Base-by-base conservation (phyloP, 352 stramenopile genomes). In the Pseudoperonospora humuli region DNA sequence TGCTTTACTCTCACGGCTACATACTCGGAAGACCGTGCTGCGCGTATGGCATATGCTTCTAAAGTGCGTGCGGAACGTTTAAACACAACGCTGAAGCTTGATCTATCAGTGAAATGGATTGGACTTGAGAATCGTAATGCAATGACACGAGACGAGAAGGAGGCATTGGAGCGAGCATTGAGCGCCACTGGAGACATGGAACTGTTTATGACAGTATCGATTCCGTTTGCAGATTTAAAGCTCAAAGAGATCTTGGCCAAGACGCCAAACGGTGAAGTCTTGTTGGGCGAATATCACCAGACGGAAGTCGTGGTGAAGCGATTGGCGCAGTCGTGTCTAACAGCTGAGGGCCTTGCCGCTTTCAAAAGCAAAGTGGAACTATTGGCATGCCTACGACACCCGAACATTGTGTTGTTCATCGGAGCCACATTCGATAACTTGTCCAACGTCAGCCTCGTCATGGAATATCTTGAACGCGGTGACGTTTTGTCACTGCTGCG, bases 341-440 rank as follows among this genome's bases (percentile, higher is more conserved):
- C 71, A 17, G 58, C 64, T 1, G 68, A 84, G 13, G 71, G 73
- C 1, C 52, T 91, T 3, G 58, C 67, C 5, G 73, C 86, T 14
- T 94, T 92, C 36, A 86, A 84, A 32, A 67, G 62, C 33, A 73
- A 81, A 18, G 76, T 94, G 17, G 79, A 91, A 54, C 60, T 93
- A 33, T 56, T 90, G 7, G 73, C 77, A 37, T 81, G 73, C 54
- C 62, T 92, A 21, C 76, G 83, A 0, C 80, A 94, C 39, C 77
- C 83, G 10, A 91, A 90, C 43, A 88, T 94, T 40, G 79, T 94
- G 25, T 56, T 87, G 26, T 94, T 94, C 40, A 78, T 94, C 20
- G 83, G 83, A 35, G 83, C 80, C 3, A 90, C 78, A 13, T 88
- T 84, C 40, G 75, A 91, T 59, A 86, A 86, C 20, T 52, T 89